phyloP scores from a whole-genome alignment of 805 yeast species.

The Schizosaccharomyces cryophilus region DNA sequence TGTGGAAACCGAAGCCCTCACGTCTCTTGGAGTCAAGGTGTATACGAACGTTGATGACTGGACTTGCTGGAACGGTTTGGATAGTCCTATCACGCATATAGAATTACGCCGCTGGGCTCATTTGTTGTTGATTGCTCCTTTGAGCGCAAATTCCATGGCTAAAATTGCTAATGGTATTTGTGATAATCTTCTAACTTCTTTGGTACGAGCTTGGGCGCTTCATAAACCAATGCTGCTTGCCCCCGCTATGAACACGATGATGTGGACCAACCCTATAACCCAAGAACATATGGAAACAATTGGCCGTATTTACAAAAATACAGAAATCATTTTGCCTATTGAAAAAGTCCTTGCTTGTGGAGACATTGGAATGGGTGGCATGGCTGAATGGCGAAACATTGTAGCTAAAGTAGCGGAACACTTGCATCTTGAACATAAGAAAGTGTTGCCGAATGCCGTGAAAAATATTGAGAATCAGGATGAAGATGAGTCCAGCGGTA shows the following conservation, averaged over 20 bases:
- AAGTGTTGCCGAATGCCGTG: not conserved
- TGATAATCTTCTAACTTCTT: constrained; percentile 74
- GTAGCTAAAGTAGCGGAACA: constrained; percentile 62
- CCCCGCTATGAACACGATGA: constrained; percentile 86
- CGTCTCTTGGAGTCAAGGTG: constrained; percentile 46
- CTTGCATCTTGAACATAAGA: constrained; percentile 13
- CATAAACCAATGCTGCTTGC: constrained; percentile 71
- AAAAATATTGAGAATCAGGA: not conserved
- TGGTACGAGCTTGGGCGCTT: constrained; percentile 87
- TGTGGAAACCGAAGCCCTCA: constrained; percentile 16
- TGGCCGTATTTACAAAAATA: constrained; percentile 82
- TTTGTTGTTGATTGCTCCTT: constrained; percentile 73
- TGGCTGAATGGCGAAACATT: constrained; percentile 93
- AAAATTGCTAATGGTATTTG: constrained; percentile 79
- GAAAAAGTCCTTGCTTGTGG: constrained; percentile 89
- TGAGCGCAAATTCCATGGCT: constrained; percentile 77
- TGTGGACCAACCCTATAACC: constrained; percentile 73
- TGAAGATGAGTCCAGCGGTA: not conserved
- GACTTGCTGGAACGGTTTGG: constrained; percentile 47
- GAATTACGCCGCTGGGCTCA: constrained; percentile 95
- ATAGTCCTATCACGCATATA: constrained; percentile 76
- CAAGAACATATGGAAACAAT: constrained; percentile 55
- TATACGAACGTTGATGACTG: constrained; percentile 94
- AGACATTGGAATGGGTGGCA: constrained; percentile 98
- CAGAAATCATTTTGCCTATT: constrained; percentile 76